Evolutionary conservation across 192 early-diverging fungal species (phyloP), one percentile per base, ranked within the genome.

Genomic region (Rhizophagus prolifer): DNA sequence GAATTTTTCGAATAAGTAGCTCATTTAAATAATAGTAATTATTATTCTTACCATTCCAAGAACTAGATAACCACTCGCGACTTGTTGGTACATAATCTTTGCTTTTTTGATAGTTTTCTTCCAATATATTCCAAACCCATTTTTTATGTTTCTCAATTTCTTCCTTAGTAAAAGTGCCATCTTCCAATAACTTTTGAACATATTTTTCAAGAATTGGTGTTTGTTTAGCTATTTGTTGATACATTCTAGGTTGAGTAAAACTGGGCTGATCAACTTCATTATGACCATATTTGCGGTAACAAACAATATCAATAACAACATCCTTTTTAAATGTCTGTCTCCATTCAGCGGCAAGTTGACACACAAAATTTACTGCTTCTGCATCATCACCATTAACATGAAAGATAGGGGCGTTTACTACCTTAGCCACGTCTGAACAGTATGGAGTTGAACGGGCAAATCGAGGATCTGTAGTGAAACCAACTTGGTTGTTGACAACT

Each of bases 171-270:
- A 97, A 91, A 30, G 92, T 88, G 47, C 93, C 94, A 86, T 99
- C 97, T 75, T 81, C 73, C 31, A 94, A 82, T 38, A 99, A 89
- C 85, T 95, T 90, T 65, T 88, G 85, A 77, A 88, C 91, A 89
- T 99, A 99, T 81, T 91, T 90, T 61, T 95, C 90, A 68, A 94
- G 82, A 34, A 91, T 94, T 7, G 97, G 93, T 41, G 79, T 82
- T 89, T 97, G 95, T 81, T 91, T 88, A 78, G 88, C 87, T 85
- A 99, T 95, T 73, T 90, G 89, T 83, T 92, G 86, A 86, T 98
- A 98, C 96, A 99, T 98, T 81, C 92, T 90, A 59, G 97, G 97
- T 84, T 99, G 97, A 36, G 97, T 99, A 88, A 99, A 99, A 81
- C 89, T 91, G 64, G 97, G 97, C 85, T 99, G 96, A 87, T 99